Evolutionary conservation across 768 basidiomycete genomes (phyloP), one percentile per base, ranked within the genome.

Genomic region (Daedalea quercina): DNA sequence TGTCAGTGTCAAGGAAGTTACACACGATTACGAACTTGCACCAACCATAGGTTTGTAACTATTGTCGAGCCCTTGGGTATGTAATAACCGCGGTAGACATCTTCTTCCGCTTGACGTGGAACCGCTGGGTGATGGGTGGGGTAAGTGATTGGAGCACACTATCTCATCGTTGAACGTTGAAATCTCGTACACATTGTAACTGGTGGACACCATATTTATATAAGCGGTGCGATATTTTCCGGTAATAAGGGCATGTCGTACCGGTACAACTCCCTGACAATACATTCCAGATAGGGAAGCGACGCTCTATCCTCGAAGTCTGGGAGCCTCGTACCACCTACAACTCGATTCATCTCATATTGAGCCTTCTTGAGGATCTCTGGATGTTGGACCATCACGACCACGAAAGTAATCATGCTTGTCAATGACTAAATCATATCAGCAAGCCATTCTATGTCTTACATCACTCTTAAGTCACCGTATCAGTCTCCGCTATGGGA

Each of bases 61-160:
- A 69, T 53, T 15, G 61, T 46, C 3, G 68, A 60, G 9, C 59
- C 67, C 22, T 60, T 55, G 1, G 66, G 63, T 3, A 69, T 60
- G 26, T 24, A 25, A 7, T 44, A 44, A 3, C 44, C n/a, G 44
- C 44, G 44, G 24, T 44, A 44, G 13, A 22, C 23, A 25, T 44
- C 44, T 6, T 25, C 44, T 6, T 44, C 19, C 20, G 13, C 24
- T 7, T 25, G 44, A 44, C 24, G 44, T 9, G 44, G 23, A 44
- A 44, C 8, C 19, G 24, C 23, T n/a, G 24, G 24, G 20, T n/a
- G n/a, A n/a, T n/a, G n/a, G n/a, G n/a, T n/a, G n/a, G n/a, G n/a
- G n/a, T n/a, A n/a, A n/a, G n/a, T n/a, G n/a, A n/a, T n/a, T n/a
- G n/a, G n/a, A n/a, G n/a, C n/a, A n/a, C n/a, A n/a, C n/a, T n/a